Evolutionary conservation across 495 filamentous ascomycete species (phyloP).

Genomic region (Podospora bellae-mahoneyi): DNA sequence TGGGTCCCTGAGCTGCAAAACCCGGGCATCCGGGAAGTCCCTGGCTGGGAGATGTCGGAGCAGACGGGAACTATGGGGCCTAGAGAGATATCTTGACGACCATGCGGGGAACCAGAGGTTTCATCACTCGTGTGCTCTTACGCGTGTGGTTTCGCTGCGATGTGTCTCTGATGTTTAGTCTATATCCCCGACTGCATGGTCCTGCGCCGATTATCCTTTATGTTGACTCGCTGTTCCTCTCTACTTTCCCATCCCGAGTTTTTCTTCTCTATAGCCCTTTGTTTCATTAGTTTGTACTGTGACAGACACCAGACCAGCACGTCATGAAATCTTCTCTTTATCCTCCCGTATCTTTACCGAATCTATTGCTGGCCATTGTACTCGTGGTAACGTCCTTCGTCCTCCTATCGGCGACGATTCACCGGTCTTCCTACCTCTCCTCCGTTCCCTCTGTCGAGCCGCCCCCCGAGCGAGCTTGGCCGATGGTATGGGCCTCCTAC

Average conservation of each 20-base stretch:
- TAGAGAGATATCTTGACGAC: background rate
- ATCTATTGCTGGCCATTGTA: background rate
- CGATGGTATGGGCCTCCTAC: constrained; percentile 5
- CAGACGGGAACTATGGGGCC: background rate
- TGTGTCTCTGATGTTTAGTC: background rate
- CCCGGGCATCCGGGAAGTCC: background rate
- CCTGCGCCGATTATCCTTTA: background rate
- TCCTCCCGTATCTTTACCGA: background rate
- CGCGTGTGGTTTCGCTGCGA: background rate
- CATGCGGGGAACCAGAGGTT: background rate
- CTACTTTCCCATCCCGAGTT: background rate
- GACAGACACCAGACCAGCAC: background rate
- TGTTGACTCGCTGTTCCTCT: background rate
- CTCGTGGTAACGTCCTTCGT: background rate
- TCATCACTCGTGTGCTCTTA: background rate
- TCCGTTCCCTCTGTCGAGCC: background rate
- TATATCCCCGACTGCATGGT: background rate
- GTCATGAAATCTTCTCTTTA: background rate
- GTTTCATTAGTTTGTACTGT: background rate
- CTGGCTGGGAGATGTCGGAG: background rate
- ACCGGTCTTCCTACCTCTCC: background rate
- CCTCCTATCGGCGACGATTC: background rate
- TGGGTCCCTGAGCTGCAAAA: background rate
- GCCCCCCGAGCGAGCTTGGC: background rate
- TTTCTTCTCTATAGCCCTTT: background rate